Evolutionary conservation across 768 basidiomycete species (phyloP), one percentile per base, ranked within the genome.

Genomic region (Calocybe indica): DNA sequence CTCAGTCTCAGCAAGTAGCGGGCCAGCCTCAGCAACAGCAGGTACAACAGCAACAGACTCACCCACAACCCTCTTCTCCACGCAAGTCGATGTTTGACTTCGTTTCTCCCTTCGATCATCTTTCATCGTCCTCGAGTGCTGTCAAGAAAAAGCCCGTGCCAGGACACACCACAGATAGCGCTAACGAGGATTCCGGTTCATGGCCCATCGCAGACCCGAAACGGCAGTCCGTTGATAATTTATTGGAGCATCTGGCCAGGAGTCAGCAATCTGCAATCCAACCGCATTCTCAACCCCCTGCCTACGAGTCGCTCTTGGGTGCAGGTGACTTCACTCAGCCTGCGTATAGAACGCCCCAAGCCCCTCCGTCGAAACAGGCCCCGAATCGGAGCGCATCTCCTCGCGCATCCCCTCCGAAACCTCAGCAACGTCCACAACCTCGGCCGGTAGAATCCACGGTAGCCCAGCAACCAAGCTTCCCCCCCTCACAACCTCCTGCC

Each of bases 81-180:
- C 84, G 82, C 56, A 83, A 85, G 63, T 85, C 87, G 42, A 80
- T 90, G 77, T 92, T 92, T 55, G 88, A 91, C 35, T 92, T 88
- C 51, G 75, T 85, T 43, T 89, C 88, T 42, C 83, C 90, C 2
- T 91, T 92, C 55, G 89, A 92, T 55, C 88, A 86, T 22, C 74
- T 92, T 40, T 74, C 80, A 6, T 66, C 74, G n/a, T 60, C 76
- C 33, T 52, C 77, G 0, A 60, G 62, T 37, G 47, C 73, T 12
- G 62, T 76, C 46, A 86, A 85, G 71, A 87, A 88, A 62, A 88
- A 88, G 60, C 80, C 85, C 13, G 77, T 78, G 2, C 85, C 82
- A 8, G 52, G 69, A 40, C 68, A 70, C 40, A 52, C 73, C 12
- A 51, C 75, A 7, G 65, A 67, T 33, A 73, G 68, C 46, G 62